Evolutionary conservation across 1,139 yeast genomes (phyloP).

Genomic region (Arxiozyma bovina): DNA sequence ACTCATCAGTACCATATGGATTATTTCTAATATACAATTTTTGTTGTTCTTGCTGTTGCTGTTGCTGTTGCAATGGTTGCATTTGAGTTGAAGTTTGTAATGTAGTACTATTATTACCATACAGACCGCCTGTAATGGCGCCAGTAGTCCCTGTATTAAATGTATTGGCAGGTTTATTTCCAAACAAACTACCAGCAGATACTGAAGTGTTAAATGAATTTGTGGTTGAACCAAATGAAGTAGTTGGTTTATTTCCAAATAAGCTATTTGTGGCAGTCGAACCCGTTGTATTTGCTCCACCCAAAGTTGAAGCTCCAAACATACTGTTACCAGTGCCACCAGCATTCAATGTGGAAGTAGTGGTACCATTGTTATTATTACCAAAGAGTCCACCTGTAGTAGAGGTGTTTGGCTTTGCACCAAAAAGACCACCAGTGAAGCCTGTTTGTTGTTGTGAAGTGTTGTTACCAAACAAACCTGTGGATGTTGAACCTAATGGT

Average conservation of each 20-base stretch:
- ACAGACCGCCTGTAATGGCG: slow-evolving; percentile 2
- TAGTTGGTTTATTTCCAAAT: slow-evolving; percentile 6
- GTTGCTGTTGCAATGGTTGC: slow-evolving; percentile 9
- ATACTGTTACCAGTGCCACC: slow-evolving; percentile 1
- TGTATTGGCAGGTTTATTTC: slow-evolving; percentile 15
- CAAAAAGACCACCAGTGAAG: slow-evolving; percentile 32
- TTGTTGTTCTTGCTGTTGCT: slow-evolving; percentile 17
- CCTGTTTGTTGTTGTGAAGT: not conserved
- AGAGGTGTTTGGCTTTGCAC: slow-evolving; percentile 18
- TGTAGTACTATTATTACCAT: slow-evolving; percentile 3
- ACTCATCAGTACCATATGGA: slow-evolving; percentile 67
- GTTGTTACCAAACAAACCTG: slow-evolving; percentile 25
- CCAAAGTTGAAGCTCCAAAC: slow-evolving; percentile 1
- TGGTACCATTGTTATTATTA: slow-evolving; percentile 8
- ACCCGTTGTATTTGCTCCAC: not conserved
- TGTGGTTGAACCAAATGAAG: slow-evolving; percentile 2
- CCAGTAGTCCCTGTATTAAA: slow-evolving; percentile 1
- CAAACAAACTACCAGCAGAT: slow-evolving; percentile 29
- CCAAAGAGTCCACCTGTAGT: slow-evolving; percentile 30
- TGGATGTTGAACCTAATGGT: slow-evolving; percentile 5
- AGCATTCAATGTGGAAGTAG: slow-evolving; percentile 7
- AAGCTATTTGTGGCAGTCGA: slow-evolving; percentile 4
- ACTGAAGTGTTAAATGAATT: not conserved
- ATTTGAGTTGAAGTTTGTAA: slow-evolving; percentile 1
- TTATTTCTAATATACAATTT: slow-evolving; percentile 34